Conservation (phyloP, 768 basidiomycete genomes). For the Calocybe cyanea region DNA sequence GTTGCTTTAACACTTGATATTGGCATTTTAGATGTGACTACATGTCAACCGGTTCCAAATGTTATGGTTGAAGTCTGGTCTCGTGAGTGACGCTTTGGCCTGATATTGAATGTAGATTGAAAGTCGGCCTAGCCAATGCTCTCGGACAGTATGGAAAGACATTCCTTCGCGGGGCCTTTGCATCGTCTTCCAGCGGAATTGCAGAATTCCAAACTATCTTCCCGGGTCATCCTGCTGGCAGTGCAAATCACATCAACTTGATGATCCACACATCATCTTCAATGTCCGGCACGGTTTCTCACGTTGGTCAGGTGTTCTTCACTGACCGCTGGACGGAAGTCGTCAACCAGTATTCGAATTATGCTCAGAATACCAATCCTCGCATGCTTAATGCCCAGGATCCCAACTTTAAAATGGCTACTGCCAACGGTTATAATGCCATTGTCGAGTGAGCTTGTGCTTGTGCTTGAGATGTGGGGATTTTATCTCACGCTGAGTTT, state of each 20-base stretch:
- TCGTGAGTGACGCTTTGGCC: neutral
- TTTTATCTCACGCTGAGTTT: neutral
- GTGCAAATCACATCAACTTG: slow-evolving; percentile 18
- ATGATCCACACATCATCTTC: slow-evolving; percentile 16
- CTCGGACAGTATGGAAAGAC: slow-evolving; percentile 16
- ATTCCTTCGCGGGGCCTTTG: slow-evolving; percentile 17
- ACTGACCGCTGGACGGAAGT: slow-evolving; percentile 22
- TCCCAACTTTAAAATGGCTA: slow-evolving; percentile 17
- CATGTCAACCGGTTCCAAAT: slow-evolving; percentile 34
- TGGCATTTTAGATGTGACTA: slow-evolving; percentile 33
- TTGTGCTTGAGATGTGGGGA: neutral
- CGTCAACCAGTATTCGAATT: slow-evolving; percentile 12
- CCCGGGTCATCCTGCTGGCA: slow-evolving; percentile 12
- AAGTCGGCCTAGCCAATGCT: slow-evolving; percentile 13
- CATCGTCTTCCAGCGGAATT: slow-evolving; percentile 10
- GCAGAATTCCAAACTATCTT: slow-evolving; percentile 19
- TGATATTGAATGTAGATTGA: neutral
- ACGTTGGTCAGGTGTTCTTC: slow-evolving; percentile 18
- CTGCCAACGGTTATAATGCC: slow-evolving; percentile 24
- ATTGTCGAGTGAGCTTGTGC: slow-evolving; percentile 22
- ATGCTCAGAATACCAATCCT: slow-evolving; percentile 17
- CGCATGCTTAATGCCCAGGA: slow-evolving; percentile 22
- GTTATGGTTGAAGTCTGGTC: slow-evolving; percentile 32
- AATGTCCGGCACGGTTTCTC: slow-evolving; percentile 11
- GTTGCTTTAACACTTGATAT: slow-evolving; percentile 34